phyloP scores from a whole-genome alignment of 768 basidiomycete species.

The Mycena galopus region DNA sequence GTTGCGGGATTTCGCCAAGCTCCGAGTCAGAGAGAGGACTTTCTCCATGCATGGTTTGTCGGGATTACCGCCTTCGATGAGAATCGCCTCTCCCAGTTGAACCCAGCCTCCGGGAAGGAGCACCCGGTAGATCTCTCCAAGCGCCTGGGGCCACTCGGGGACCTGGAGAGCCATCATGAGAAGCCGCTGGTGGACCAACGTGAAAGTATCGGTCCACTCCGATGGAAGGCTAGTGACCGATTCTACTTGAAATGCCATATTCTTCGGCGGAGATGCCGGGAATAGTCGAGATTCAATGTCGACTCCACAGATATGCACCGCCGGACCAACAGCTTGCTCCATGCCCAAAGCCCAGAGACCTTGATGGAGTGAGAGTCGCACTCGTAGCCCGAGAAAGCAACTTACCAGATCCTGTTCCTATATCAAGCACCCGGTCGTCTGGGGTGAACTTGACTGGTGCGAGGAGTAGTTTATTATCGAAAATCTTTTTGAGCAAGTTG shows the following conservation, averaged over 20 bases:
- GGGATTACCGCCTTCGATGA: slow-evolving; percentile 21
- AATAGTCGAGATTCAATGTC: too few relatives aligned
- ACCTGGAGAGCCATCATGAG: slow-evolving; percentile 28
- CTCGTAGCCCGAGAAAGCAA: background rate
- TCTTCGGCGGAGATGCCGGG: too few relatives aligned
- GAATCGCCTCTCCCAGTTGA: slow-evolving; percentile 22
- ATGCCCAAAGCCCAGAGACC: slow-evolving; percentile 11
- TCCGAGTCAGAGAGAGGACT: slow-evolving; percentile 6
- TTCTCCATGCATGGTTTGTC: slow-evolving; percentile 19
- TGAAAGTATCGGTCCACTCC: slow-evolving; percentile 29
- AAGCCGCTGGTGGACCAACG: too few relatives aligned
- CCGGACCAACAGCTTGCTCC: slow-evolving; percentile 6
- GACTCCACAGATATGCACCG: too few relatives aligned
- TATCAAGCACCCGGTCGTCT: background rate
- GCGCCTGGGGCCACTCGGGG: too few relatives aligned
- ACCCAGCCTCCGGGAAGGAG: slow-evolving; percentile 31
- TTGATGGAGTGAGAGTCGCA: background rate
- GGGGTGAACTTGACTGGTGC: slow-evolving; percentile 3
- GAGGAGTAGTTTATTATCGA: slow-evolving; percentile 9
- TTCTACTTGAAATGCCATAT: too few relatives aligned
- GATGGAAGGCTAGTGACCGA: slow-evolving; percentile 22
- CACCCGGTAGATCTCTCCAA: too few relatives aligned
- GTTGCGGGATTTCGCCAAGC: slow-evolving; percentile 11
- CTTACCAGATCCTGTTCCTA: too few relatives aligned
- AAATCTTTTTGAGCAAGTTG: slow-evolving; percentile 19